Base-by-base conservation (phyloP, 495 filamentous ascomycete genomes). In the Xylaria telfairii region DNA sequence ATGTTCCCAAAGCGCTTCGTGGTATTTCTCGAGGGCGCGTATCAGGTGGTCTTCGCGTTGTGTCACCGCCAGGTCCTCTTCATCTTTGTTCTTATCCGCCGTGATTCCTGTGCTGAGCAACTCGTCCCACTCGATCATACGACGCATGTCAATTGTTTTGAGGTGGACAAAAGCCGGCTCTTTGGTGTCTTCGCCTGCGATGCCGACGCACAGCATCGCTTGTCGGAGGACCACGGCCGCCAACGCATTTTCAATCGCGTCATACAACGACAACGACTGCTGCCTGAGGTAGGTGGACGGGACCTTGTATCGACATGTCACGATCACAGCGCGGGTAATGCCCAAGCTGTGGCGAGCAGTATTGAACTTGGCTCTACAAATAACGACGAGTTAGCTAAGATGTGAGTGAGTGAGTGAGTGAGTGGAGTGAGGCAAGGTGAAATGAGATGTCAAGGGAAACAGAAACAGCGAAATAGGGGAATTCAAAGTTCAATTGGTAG, bases 271-370 rank as follows among this genome's bases (percentile, higher is more conserved):
- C n/a, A 41, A 24, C 12, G 46, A 60, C 9, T 63, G 59, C 13
- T 64, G 41, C 10, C 65, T 46, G 15, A n/a, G 30, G 10, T 57
- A 15, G 21, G 65, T 15, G 28, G 34, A 13, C 5, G 74, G 67
- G n/a, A 74, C 63, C 15, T 63, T 54, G 65, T 79, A 79, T 17
- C 75, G 74, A 64, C 74, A 75, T 10, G 78, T 77, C 61, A 77
- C 75, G 60, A 75, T 69, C 4, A 81, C 75, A 46, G 77, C 74
- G 39, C 71, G 73, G 59, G 78, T 77, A 39, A 80, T 73, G n/a
- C 79, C 79, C 37, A 80, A 59, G 4, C 65, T 65, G 51, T 79
- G 77, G 24, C 78, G 71, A 21, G 79, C 49, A 7, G 68, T 70
- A 39, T 65, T 70, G 41, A 19, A 70, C 21, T 70, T 65, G 1